phyloP scores from a whole-genome alignment of 2,329 filamentous ascomycete species.

The Calonectria ilicicola region DNA sequence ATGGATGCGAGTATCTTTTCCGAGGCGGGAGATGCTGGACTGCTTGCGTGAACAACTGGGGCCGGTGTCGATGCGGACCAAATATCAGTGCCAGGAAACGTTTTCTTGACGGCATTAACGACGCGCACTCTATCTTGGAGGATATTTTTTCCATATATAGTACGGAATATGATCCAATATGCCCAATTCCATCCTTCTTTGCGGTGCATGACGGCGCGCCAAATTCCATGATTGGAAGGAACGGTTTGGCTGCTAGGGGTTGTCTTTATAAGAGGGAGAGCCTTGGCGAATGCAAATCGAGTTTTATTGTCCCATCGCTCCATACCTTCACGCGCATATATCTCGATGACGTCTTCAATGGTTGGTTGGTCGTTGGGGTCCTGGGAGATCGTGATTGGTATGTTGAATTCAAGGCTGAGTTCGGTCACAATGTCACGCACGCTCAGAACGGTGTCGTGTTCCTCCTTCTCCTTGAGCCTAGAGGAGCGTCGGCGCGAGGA shows the following conservation, averaged over 20 bases:
- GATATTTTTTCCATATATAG: slow-evolving; percentile 6
- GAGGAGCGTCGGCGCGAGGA: neutral
- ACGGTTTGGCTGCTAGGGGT: neutral
- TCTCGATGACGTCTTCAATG: slow-evolving; percentile 1
- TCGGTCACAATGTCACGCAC: neutral
- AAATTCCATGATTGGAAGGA: slow-evolving; percentile 12
- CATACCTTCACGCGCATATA: slow-evolving; percentile 7
- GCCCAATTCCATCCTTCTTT: slow-evolving; percentile 21
- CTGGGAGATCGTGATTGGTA: slow-evolving; percentile 2
- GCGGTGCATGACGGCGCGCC: neutral
- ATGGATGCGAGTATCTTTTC: neutral
- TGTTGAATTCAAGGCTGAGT: neutral
- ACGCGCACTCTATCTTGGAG: neutral
- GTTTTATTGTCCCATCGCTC: slow-evolving; percentile 6
- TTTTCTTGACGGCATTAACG: neutral
- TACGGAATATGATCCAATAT: slow-evolving; percentile 19
- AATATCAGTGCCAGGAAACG: slow-evolving; percentile 13
- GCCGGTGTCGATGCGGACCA: slow-evolving; percentile 10
- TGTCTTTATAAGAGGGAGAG: slow-evolving; percentile 3
- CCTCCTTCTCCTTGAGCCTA: neutral
- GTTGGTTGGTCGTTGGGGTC: neutral
- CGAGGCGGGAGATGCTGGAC: neutral
- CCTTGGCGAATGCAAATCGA: slow-evolving; percentile 14
- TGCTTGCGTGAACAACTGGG: too few species aligned
- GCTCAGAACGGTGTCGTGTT: neutral